Evolutionary conservation across 495 filamentous ascomycete species (phyloP), one percentile per base, ranked within the genome.

Genomic region (Penicillium paxilli): DNA sequence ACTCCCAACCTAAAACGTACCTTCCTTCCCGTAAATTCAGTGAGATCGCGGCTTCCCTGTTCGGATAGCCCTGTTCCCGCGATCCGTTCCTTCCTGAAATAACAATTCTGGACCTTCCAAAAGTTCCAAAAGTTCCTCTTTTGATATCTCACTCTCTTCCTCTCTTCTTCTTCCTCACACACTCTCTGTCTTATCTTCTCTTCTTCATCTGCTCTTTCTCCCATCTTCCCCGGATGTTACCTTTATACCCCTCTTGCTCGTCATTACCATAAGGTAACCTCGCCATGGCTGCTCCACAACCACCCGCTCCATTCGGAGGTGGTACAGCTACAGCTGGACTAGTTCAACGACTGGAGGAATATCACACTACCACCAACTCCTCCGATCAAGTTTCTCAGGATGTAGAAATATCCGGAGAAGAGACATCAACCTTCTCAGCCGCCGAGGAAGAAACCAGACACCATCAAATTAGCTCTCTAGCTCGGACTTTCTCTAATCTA

Each of bases 401-500:
- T 30, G 45, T 57, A 8, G 54, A 56, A 19, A 54, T 59, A 5
- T 55, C 68, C 10, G 59, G 59, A 9, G 52, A 46, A 14, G 52
- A 51, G 12, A 44, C 47, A 1, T 17, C 23, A 1, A 55, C 48
- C 0, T n/a, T n/a, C n/a, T 42, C 37, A 30, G 50, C 32, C 4
- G 57, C 55, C 2, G 61, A 52, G 16, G 66, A 71, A 5, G 60
- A 72, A 46, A 55, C 42, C 9, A 51, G 54, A 19, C 45, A 67
- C 22, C 37, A 65, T 19, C 62, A 72, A 41, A 76, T 80, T 12
- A 67, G 68, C 9, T 50, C 63, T 0, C 59, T 80, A 8, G 78
- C 77, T 16, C 67, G 70, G 0, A 69, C 65, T 23, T 47, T 81
- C 22, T 79, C 77, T 0, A 63, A 62, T 6, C 51, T 73, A 7